phyloP scores from a whole-genome alignment of 768 basidiomycete genomes.

The Coprinopsis cinerea region DNA sequence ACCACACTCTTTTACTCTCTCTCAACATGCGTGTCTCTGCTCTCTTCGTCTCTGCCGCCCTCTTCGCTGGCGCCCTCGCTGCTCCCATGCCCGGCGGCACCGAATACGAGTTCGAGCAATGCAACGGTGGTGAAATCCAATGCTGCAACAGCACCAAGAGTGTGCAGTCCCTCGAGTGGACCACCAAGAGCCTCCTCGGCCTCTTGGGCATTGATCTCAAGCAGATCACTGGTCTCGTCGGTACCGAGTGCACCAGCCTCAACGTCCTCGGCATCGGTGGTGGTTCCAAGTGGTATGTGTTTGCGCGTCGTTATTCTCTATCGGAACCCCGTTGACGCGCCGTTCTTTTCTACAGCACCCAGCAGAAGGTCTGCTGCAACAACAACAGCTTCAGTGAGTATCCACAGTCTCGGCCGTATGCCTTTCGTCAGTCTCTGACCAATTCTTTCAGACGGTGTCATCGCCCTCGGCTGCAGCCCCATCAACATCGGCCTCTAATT shows the following conservation, averaged over 20 bases:
- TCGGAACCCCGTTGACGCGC: not conserved
- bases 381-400: conserved; percentile 22
- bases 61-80: conserved; percentile 2
- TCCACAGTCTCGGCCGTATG: not conserved
- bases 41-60: conserved; percentile 5
- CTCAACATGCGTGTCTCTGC: not conserved
- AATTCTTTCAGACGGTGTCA: conserved; percentile 17
- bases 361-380: conserved; percentile 22
- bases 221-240: conserved; percentile 14
- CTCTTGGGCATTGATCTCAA: conserved; percentile 9
- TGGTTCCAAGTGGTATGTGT: conserved; percentile 14
- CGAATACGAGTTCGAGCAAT: conserved; percentile 2
- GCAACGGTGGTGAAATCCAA: conserved; percentile 7
- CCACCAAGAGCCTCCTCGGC: conserved; percentile 7
- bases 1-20: conserved; percentile 1
- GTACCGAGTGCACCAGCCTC: conserved; percentile 20
- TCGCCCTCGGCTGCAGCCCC: conserved; percentile 24
- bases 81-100: conserved; percentile 3
- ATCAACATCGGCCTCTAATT: conserved; percentile 23
- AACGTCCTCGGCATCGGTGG: conserved; percentile 16
- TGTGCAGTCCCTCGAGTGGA: not conserved
- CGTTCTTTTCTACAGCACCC: not conserved
- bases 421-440: not conserved
- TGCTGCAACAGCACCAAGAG: conserved; percentile 6
- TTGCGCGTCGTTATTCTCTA: not conserved